Conservation (phyloP, 805 yeast species). For the Komagataella kurtzmanii region DNA sequence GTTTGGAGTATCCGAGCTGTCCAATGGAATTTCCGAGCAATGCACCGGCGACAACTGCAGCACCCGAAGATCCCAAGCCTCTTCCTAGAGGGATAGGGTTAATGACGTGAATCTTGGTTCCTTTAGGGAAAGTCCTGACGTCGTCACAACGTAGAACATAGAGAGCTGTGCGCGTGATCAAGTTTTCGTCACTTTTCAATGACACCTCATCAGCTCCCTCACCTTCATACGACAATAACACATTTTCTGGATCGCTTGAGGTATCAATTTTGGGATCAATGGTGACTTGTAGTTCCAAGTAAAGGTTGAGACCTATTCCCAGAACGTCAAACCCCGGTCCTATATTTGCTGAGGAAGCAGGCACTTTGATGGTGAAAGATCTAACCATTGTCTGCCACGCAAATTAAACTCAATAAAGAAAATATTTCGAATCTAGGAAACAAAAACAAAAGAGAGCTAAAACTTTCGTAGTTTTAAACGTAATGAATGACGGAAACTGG, state of each 20-base stretch:
- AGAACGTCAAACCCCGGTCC: constrained; percentile 98
- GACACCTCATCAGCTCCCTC: constrained; percentile 82
- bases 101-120: constrained; percentile 66
- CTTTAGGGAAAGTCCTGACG: constrained; percentile 63
- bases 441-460: background rate
- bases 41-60: constrained; percentile 97
- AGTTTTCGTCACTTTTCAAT: constrained; percentile 58
- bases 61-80: constrained; percentile 95
- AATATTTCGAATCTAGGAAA: too few relatives aligned
- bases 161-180: constrained; percentile 86
- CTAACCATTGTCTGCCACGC: constrained; percentile 21
- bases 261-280: constrained; percentile 40
- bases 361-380: constrained; percentile 57
- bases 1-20: constrained; percentile 54
- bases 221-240: constrained; percentile 50
- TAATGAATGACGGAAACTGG: background rate
- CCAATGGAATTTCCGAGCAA: constrained; percentile 82
- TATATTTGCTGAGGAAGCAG: constrained; percentile 95
- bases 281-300: constrained; percentile 53
- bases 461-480: background rate
- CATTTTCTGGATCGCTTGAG: constrained; percentile 51
- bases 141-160: constrained; percentile 82
- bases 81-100: constrained; percentile 96
- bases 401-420: background rate
- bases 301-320: constrained; percentile 78